Conservation (phyloP, 2,329 filamentous ascomycete species). For the Fusarium udum region DNA sequence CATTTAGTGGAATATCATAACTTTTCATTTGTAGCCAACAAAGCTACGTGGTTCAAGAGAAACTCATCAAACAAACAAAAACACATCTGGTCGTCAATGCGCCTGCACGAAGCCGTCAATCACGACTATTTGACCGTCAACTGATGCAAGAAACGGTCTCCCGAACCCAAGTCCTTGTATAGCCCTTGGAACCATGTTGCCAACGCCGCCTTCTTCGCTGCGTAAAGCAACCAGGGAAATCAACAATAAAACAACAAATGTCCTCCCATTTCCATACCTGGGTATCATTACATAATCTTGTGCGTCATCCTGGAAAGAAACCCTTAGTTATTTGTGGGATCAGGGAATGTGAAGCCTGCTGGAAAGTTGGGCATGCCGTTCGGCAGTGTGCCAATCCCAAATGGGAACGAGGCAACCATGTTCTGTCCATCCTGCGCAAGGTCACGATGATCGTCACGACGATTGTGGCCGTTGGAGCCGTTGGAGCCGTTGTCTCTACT, state of each 20-base stretch:
- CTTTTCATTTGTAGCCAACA: conserved; percentile 27
- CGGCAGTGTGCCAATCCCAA: conserved; percentile 52
- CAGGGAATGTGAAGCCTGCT: conserved; percentile 52
- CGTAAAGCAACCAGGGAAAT: conserved; percentile 16
- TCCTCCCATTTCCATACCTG: conserved; percentile 28
- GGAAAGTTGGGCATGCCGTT: conserved; percentile 57
- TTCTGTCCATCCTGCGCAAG: conserved; percentile 39
- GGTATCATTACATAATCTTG: conserved; percentile 34
- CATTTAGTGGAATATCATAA: conserved; percentile 3
- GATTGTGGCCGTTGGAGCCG: conserved; percentile 36
- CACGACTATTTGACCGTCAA: conserved; percentile 6
- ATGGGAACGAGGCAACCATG: conserved; percentile 48
- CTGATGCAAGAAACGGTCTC: conserved; percentile 16
- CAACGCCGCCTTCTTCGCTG: conserved; percentile 23
- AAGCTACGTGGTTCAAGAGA: conserved; percentile 7
- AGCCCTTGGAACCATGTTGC: conserved; percentile 7
- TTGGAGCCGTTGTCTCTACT: conserved; percentile 46
- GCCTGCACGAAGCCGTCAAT: neutral
- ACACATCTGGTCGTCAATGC: neutral
- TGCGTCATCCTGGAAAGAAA: conserved; percentile 8
- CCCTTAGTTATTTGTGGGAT: conserved; percentile 40
- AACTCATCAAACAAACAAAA: conserved; percentile 1
- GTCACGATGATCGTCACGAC: conserved; percentile 36
- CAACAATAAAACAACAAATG: conserved; percentile 24
- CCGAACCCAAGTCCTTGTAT: neutral